These are phyloP conservation scores for Metschnikowia hibisci DNA, from an alignment of 805 yeast genomes.

Conservation along the genomic window DNA sequence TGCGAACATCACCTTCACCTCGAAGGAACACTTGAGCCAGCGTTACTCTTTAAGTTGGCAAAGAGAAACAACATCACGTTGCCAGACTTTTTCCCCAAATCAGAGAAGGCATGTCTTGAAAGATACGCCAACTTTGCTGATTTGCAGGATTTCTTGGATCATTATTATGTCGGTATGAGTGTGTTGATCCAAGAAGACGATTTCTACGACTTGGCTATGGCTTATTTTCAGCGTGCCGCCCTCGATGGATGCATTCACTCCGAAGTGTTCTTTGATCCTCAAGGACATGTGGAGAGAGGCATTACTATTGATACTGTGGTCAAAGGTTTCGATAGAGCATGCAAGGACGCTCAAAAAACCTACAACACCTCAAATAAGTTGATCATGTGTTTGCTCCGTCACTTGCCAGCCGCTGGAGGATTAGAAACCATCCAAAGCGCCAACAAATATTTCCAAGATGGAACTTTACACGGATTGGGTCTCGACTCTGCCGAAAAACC, in stretches of 20 bases:
- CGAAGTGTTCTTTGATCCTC: slow-evolving; percentile 82
- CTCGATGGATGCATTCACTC: slow-evolving; percentile 63
- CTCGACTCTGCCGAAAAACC: slow-evolving; percentile 76
- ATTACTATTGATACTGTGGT: slow-evolving; percentile 57
- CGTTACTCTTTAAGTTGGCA: slow-evolving; percentile 64
- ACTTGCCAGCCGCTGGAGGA: slow-evolving; percentile 59
- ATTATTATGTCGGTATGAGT: slow-evolving; percentile 76
- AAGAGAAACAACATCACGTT: slow-evolving; percentile 56
- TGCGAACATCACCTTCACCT: slow-evolving; percentile 85
- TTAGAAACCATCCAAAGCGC: slow-evolving; percentile 55
- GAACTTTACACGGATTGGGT: slow-evolving; percentile 72
- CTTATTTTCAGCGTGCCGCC: slow-evolving; percentile 58
- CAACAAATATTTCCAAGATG: slow-evolving; percentile 47
- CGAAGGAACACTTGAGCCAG: slow-evolving; percentile 82
- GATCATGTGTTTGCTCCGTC: slow-evolving; percentile 81
- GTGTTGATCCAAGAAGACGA: slow-evolving; percentile 69
- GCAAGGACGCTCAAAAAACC: slow-evolving; percentile 55
- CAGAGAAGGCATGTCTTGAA: slow-evolving; percentile 48
- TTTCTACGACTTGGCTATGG: slow-evolving; percentile 75
- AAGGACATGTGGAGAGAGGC: slow-evolving; percentile 72
- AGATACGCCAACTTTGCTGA: slow-evolving; percentile 62
- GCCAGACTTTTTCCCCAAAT: slow-evolving; percentile 60
- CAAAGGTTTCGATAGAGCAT: slow-evolving; percentile 63
- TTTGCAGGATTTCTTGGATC: slow-evolving; percentile 73
- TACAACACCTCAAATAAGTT: slow-evolving; percentile 64